Percentiles rank a stretch among this genome's conserved stretches.
Conservation (phyloP, 768 basidiomycete genomes). For the Dendrothele bispora region DNA sequence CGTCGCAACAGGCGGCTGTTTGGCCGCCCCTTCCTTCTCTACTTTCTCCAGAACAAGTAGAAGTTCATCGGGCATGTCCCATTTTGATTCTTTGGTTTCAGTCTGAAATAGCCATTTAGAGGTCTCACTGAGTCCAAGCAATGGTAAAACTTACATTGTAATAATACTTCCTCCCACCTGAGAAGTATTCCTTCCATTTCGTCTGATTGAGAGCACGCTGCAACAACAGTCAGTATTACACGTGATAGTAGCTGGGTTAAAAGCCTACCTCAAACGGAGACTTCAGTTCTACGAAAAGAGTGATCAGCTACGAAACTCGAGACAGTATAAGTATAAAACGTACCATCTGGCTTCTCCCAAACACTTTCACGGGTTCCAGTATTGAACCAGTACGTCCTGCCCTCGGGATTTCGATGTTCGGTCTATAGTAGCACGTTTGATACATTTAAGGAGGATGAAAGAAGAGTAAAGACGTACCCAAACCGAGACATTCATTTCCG, state of each 20-base stretch:
- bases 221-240: constrained; percentile 11
- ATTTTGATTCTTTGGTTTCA: constrained; percentile 90
- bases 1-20: constrained; percentile 18
- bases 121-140: background rate
- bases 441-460: background rate
- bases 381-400: constrained; percentile 99
- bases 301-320: constrained; percentile 7
- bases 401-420: constrained; percentile 92
- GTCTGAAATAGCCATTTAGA: constrained; percentile 49
- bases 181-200: constrained; percentile 96
- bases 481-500: constrained; percentile 10
- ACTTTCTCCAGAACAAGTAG: constrained; percentile 81
- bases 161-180: constrained; percentile 88
- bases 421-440: constrained; percentile 48
- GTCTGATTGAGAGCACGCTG: constrained; percentile 88
- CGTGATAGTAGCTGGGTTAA: constrained; percentile 9
- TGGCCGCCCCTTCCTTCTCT: constrained; percentile 64
- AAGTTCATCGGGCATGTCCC: constrained; percentile 97
- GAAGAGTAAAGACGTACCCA: background rate
- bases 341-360: constrained; percentile 98
- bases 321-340: constrained; percentile 17
- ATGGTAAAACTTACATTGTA: constrained; percentile 61
- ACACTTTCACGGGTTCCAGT: constrained; percentile 85
- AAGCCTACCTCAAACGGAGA: constrained; percentile 81
- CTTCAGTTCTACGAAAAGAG: constrained; percentile 64